Evolutionary conservation across 2,329 filamentous ascomycete genomes (phyloP).

Genomic region (Alternaria novae-zelandiae): DNA sequence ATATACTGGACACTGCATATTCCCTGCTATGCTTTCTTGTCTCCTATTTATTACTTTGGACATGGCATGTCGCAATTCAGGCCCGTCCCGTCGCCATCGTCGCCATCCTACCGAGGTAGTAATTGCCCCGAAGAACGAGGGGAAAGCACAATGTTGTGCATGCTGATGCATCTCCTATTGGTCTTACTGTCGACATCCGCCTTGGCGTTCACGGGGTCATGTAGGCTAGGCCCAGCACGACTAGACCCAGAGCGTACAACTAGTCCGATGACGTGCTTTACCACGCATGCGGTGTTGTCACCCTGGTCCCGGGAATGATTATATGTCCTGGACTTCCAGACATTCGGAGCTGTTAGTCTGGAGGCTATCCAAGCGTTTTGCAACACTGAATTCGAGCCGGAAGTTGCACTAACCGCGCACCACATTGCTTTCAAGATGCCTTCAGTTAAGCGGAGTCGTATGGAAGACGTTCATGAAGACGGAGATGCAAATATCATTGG

Average conservation of each 20-base stretch:
- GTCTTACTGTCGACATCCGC: background rate
- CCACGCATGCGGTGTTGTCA: background rate
- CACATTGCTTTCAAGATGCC: slow-evolving; percentile 22
- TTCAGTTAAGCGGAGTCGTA: slow-evolving; percentile 24
- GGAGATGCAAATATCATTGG: slow-evolving; percentile 22
- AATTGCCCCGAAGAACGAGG: slow-evolving; percentile 5
- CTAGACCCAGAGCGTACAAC: slow-evolving; percentile 10
- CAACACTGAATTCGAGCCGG: background rate
- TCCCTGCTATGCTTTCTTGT: background rate
- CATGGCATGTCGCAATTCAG: slow-evolving; percentile 31
- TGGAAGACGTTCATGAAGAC: slow-evolving; percentile 9
- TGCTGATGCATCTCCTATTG: slow-evolving; percentile 5
- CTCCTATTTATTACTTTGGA: slow-evolving; percentile 2
- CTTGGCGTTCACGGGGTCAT: background rate
- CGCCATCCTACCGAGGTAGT: slow-evolving; percentile 10
- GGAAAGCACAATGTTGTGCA: slow-evolving; percentile 3
- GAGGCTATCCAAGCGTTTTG: background rate
- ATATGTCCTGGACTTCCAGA: slow-evolving; percentile 1
- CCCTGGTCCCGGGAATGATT: background rate
- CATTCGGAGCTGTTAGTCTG: background rate
- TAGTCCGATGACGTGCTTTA: slow-evolving; percentile 12
- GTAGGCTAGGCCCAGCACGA: background rate
- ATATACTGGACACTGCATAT: background rate
- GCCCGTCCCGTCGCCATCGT: slow-evolving; percentile 10
- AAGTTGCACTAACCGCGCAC: background rate